A percentile compares a stretch with the other conserved stretches of the same genome.
phyloP scores from a whole-genome alignment of 2,329 filamentous ascomycete genomes.

The Diaporthe citri region DNA sequence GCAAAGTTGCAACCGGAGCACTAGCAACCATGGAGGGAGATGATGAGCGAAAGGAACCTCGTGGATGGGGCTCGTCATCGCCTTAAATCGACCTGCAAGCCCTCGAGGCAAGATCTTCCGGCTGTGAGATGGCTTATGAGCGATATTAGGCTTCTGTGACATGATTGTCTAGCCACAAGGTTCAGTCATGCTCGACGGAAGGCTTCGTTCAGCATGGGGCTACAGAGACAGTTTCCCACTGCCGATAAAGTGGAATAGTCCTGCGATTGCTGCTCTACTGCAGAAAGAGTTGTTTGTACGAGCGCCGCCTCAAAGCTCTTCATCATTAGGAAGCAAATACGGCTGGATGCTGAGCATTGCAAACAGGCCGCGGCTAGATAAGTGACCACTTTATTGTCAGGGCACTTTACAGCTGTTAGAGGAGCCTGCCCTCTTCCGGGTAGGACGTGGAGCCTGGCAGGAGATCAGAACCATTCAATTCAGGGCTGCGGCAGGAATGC shows the following conservation, averaged over 20 bases:
- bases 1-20: constrained; percentile 15
- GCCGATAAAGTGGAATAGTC: not conserved
- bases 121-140: not conserved
- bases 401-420: not conserved
- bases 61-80: not conserved
- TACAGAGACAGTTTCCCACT: not conserved
- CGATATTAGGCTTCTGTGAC: not conserved
- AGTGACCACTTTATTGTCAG: not conserved
- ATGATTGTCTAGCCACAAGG: not conserved
- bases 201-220: not conserved
- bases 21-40: not conserved
- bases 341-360: not conserved
- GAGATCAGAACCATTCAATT: constrained; percentile 28
- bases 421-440: not conserved
- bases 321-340: not conserved
- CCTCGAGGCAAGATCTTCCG: not conserved
- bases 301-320: not conserved
- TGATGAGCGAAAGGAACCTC: not conserved
- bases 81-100: not conserved
- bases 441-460: constrained; percentile 24
- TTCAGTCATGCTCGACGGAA: not conserved
- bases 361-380: not conserved
- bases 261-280: not conserved
- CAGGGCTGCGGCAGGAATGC: not conserved
- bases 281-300: not conserved